phyloP scores from a whole-genome alignment of 352 stramenopile species.

The Phytophthora citrophthora region DNA sequence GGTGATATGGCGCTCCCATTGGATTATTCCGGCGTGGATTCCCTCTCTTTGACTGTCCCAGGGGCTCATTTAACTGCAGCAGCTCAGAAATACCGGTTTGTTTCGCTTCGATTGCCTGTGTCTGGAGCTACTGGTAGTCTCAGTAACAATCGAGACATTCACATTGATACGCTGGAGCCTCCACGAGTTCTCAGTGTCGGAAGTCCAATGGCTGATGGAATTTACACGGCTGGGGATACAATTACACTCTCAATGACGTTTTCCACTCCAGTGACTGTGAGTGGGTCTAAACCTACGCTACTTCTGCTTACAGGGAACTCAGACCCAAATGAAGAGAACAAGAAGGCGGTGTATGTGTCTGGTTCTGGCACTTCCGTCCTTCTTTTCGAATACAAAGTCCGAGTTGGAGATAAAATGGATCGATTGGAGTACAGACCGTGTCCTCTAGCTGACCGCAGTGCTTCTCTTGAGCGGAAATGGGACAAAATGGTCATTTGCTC shows the following conservation, averaged over 20 bases:
- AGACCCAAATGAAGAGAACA: constrained; percentile 9
- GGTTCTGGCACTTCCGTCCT: constrained; percentile 49
- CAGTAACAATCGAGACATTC: constrained; percentile 70
- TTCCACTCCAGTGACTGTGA: constrained; percentile 57
- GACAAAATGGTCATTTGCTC: constrained; percentile 62
- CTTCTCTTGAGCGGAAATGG: constrained; percentile 41
- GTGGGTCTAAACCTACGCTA: constrained; percentile 42
- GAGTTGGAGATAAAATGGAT: constrained; percentile 54
- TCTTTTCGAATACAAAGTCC: constrained; percentile 63
- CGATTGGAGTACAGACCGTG: constrained; percentile 68
- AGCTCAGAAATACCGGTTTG: constrained; percentile 36
- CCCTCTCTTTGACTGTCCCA: constrained; percentile 37
- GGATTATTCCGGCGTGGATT: constrained; percentile 60
- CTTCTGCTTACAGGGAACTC: constrained; percentile 38
- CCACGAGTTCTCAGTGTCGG: constrained; percentile 59
- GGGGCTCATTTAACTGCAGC: constrained; percentile 32
- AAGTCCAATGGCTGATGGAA: constrained; percentile 48
- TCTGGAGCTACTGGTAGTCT: constrained; percentile 54
- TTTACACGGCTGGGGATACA: constrained; percentile 67
- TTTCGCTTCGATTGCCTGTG: constrained; percentile 49
- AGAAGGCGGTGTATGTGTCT: constrained; percentile 45
- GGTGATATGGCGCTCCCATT: constrained; percentile 68
- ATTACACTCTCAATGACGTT: constrained; percentile 56
- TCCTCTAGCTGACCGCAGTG: constrained; percentile 38
- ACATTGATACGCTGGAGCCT: constrained; percentile 64